Evolutionary conservation across 495 filamentous ascomycete species (phyloP), one percentile per base, ranked within the genome.

Genomic region (Aspergillus ellipticus): DNA sequence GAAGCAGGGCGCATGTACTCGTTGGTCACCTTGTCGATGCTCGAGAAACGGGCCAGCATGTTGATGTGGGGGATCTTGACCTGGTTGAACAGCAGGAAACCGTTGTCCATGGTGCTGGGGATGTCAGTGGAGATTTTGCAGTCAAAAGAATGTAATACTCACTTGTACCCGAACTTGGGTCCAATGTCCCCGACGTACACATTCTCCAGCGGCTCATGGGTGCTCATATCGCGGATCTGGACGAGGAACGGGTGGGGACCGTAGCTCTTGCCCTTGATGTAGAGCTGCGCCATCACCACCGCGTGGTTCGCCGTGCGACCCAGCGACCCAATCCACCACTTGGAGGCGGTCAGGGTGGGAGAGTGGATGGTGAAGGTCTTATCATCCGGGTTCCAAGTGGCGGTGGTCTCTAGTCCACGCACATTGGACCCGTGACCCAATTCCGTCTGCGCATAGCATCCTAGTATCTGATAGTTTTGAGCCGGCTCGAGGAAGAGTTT

Each of bases 311-410:
- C 87, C 9, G 84, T 82, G n/a, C 82, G 69, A 45, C 88, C 88
- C 6, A 89, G 74, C 21, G 83, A 85, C 0, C 88, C 88, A 61
- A 89, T 88, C 88, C 88, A 90, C 87, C 86, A 91, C 65, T 91
- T 91, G 35, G 82, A 82, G 15, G 85, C 78, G 9, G 86, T 89
- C 51, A 88, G 71, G 51, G 78, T 71, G 0, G 88, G 88, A 0
- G 84, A 86, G 60, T 87, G 80, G 47, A 91, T 79, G 43, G 74
- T 82, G 68, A 89, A 90, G 5, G 83, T 86, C 69, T 87, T 84
- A 61, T 86, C 80, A 13, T 82, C 69, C 3, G 78, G 64, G 62
- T 88, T 83, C 82, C 85, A 89, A 24, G 81, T 88, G 15, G 86
- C 87, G 10, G 83, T 87, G 16, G 87, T 90, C 68, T 89, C 85